Percentiles rank a stretch among this genome's conserved stretches.
Conservation (phyloP, 768 basidiomycete species). For the Auricularia sp. region DNA sequence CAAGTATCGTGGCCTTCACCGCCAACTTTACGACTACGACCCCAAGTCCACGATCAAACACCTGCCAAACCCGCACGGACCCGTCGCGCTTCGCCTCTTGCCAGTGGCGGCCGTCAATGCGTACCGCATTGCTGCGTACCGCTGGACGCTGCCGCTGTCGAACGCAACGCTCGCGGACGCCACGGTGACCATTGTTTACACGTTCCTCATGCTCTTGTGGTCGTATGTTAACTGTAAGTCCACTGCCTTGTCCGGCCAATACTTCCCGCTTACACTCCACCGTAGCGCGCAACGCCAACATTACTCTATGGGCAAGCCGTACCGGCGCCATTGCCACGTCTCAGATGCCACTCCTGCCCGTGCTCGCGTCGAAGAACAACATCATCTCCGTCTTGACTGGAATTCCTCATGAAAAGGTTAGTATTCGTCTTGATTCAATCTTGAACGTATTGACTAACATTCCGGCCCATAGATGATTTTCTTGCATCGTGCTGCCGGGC, state of each 20-base stretch:
- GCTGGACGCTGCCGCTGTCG: conserved; percentile 19
- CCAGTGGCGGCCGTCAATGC: conserved; percentile 17
- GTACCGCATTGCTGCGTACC: conserved; percentile 24
- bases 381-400: conserved; percentile 15
- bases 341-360: conserved; percentile 22
- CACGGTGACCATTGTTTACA: background rate
- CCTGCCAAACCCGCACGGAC: background rate
- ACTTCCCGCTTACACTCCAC: background rate
- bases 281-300: background rate
- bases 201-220: background rate
- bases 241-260: background rate
- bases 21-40: background rate
- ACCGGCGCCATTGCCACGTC: conserved; percentile 7
- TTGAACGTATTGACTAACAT: background rate
- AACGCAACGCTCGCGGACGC: conserved; percentile 2
- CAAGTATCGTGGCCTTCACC: background rate
- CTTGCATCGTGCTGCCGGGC: conserved; percentile 11
- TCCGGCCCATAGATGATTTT: conserved; percentile 5
- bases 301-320: conserved; percentile 5
- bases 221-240: background rate
- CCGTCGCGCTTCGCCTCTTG: conserved; percentile 9
- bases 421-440: background rate
- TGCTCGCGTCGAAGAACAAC: conserved; percentile 27
- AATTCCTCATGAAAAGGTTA: conserved; percentile 11
- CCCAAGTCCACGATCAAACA: background rate